A percentile compares a stretch with the other conserved stretches of the same genome.
These are phyloP conservation scores for Triticum monococcum DNA, from an alignment of 176 grass and related monocot species.

Conservation along the genomic window DNA sequence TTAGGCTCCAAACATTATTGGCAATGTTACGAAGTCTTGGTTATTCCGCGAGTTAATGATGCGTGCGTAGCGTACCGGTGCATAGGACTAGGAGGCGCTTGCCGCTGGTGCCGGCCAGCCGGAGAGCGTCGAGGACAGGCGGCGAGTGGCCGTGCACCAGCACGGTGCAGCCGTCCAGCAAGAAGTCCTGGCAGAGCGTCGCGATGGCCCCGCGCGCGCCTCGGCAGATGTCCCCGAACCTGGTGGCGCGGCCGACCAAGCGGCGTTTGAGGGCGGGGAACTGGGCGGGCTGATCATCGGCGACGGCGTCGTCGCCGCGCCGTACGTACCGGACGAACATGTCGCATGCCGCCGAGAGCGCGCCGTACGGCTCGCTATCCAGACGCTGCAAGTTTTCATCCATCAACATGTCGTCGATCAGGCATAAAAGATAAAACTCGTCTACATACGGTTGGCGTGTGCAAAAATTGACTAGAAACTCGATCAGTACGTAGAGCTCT, in stretches of 20 bases:
- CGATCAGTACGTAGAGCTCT: not conserved
- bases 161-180: conserved; percentile 59
- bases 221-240: not conserved
- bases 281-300: not conserved
- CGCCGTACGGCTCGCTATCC: not conserved
- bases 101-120: conserved; percentile 40
- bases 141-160: conserved; percentile 58
- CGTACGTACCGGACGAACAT: conserved; percentile 13
- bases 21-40: not conserved
- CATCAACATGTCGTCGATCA: not conserved
- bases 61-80: conserved; percentile 29
- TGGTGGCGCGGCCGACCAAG: not conserved
- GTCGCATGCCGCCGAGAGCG: not conserved
- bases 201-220: conserved; percentile 50
- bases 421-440: too few relatives aligned
- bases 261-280: not conserved
- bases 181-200: conserved; percentile 64
- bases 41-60: too few relatives aligned
- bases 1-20: not conserved
- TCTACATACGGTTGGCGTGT: not conserved
- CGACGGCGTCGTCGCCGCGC: not conserved
- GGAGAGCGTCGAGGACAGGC: conserved; percentile 52
- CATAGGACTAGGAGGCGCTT: conserved; percentile 58
- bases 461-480: not conserved
- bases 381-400: not conserved